Conservation (phyloP, 495 filamentous ascomycete species). For the Penicillium antarcticum region DNA sequence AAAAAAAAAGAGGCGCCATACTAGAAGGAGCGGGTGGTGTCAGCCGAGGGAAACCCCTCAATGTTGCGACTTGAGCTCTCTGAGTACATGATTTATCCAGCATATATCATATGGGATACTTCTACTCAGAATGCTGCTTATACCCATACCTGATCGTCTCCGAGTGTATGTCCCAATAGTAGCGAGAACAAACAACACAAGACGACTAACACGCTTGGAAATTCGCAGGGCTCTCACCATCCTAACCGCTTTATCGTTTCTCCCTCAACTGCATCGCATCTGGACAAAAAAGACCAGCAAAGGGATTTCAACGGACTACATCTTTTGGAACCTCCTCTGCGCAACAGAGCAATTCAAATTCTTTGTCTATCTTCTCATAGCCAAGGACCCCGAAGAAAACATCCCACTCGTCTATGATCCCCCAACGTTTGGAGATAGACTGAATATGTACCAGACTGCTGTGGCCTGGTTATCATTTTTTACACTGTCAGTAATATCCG, state of each 20-base stretch:
- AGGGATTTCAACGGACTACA: not conserved
- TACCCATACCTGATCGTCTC: not conserved
- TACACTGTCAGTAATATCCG: not conserved
- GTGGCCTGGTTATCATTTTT: not conserved
- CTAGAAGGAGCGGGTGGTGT: not conserved
- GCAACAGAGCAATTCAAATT: not conserved
- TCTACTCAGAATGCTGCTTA: not conserved
- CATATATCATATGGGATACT: not conserved
- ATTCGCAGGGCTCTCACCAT: not conserved
- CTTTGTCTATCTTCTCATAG: not conserved
- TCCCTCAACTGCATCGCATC: not conserved
- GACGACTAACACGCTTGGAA: not conserved
- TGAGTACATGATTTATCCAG: not conserved
- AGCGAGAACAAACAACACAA: not conserved
- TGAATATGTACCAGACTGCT: not conserved
- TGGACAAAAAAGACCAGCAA: not conserved
- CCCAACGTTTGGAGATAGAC: not conserved
- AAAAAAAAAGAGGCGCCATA: not conserved
- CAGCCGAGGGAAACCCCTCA: not conserved
- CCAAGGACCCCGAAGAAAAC: not conserved
- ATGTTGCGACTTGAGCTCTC: not conserved
- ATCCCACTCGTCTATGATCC: not conserved
- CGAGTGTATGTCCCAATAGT: not conserved
- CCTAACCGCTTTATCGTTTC: not conserved
- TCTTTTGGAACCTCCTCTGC: not conserved